A percentile compares a stretch with the other conserved stretches of the same genome.
Evolutionary conservation across 2,329 filamentous ascomycete genomes (phyloP).

Genomic region (Sclerotinia nivalis): DNA sequence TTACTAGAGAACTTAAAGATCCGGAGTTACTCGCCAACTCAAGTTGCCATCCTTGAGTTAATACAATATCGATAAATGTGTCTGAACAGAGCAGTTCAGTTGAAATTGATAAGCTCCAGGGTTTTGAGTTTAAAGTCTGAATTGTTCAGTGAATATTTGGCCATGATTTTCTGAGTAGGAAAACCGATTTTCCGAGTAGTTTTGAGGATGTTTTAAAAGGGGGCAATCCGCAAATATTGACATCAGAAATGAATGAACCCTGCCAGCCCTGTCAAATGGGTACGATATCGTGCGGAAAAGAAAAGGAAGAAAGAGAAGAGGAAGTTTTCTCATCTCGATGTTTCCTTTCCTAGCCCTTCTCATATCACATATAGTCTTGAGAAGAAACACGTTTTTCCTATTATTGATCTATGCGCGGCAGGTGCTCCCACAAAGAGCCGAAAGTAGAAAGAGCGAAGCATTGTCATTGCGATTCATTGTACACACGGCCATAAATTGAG

Average conservation of each 20-base stretch:
- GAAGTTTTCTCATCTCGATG: background rate
- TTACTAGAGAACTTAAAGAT: background rate
- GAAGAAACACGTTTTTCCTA: background rate
- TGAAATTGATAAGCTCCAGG: background rate
- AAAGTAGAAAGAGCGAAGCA: background rate
- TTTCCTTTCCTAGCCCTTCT: background rate
- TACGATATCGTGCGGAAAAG: background rate
- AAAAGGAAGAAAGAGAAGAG: background rate
- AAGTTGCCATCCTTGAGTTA: background rate
- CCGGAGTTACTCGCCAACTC: no score
- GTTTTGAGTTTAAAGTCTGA: background rate
- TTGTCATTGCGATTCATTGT: background rate
- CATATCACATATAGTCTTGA: background rate
- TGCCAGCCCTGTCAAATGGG: background rate
- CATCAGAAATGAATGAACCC: background rate
- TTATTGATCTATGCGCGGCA: background rate
- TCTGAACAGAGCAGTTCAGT: background rate
- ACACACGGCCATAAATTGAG: background rate
- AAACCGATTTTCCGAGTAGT: background rate
- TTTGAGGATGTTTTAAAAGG: background rate
- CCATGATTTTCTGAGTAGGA: background rate
- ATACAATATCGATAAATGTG: rapidly evolving
- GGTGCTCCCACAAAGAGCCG: background rate
- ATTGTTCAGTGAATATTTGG: background rate
- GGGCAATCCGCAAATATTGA: no score